phyloP scores from a whole-genome alignment of 2,329 filamentous ascomycete species.

The Aureobasidium subglaciale region DNA sequence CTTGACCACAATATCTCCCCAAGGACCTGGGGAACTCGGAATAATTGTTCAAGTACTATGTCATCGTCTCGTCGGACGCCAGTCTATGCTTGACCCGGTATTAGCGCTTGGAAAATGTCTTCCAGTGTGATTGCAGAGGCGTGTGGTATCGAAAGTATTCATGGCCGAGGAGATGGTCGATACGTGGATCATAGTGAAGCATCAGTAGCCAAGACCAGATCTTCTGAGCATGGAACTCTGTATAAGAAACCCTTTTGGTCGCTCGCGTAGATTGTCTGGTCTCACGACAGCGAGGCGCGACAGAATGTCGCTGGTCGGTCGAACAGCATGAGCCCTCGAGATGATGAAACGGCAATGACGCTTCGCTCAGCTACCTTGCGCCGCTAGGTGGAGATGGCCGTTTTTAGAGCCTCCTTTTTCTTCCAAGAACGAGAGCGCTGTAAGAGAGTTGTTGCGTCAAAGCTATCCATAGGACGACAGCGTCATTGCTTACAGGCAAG shows the following conservation, averaged over 20 bases:
- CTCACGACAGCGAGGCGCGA: background rate
- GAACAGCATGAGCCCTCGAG: background rate
- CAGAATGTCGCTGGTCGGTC: background rate
- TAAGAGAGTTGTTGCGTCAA: background rate
- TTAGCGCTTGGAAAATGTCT: background rate
- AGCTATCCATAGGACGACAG: background rate
- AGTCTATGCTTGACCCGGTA: background rate
- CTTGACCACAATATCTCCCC: background rate
- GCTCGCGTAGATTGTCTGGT: background rate
- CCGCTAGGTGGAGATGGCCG: constrained; percentile 7
- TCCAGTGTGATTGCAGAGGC: background rate
- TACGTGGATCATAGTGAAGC: background rate
- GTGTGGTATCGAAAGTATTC: background rate
- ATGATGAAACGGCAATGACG: constrained; percentile 13
- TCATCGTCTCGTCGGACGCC: background rate
- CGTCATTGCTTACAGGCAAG: constrained; percentile 13
- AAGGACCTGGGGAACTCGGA: background rate
- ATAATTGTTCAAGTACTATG: background rate
- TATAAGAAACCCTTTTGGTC: background rate
- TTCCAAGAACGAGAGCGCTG: background rate
- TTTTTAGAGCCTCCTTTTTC: constrained; percentile 10
- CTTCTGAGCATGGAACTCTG: background rate
- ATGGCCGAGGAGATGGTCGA: background rate
- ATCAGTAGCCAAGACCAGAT: background rate
- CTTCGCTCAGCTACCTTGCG: background rate